Conservation (phyloP, 768 basidiomycete species). For the Tubosaeta sp. region DNA sequence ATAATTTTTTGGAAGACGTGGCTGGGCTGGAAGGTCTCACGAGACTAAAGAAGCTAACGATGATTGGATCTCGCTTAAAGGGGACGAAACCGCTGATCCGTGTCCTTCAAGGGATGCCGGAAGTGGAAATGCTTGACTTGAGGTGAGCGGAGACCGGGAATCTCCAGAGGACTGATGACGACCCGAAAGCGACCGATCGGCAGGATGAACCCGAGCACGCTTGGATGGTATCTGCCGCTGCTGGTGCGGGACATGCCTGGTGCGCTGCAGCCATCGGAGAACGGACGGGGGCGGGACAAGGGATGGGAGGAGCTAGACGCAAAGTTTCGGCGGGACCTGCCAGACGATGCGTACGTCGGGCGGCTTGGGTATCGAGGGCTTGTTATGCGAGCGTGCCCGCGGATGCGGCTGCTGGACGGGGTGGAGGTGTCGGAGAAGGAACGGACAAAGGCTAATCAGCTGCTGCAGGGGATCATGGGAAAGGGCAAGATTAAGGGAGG, state of each 20-base stretch:
- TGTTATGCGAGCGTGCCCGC: slow-evolving; percentile 70
- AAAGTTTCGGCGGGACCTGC: slow-evolving; percentile 85
- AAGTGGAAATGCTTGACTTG: slow-evolving; percentile 88
- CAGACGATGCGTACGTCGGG: slow-evolving; percentile 83
- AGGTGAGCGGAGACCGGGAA: slow-evolving; percentile 48
- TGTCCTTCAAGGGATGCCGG: slow-evolving; percentile 64
- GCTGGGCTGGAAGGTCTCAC: slow-evolving; percentile 63
- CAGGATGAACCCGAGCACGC: slow-evolving; percentile 95
- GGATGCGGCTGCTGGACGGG: slow-evolving; percentile 78
- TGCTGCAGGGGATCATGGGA: slow-evolving; percentile 56
- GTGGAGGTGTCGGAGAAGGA: slow-evolving; percentile 81
- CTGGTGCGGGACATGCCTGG: slow-evolving; percentile 67
- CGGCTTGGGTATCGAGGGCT: slow-evolving; percentile 88
- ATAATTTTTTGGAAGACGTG: slow-evolving; percentile 87
- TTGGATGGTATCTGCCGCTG: slow-evolving; percentile 93
- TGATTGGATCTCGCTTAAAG: slow-evolving; percentile 81
- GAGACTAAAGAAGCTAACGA: slow-evolving; percentile 76
- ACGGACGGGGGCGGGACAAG: slow-evolving; percentile 26
- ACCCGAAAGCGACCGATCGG: slow-evolving; percentile 26
- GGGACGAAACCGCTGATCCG: slow-evolving; percentile 71
- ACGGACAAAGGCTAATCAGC: slow-evolving; percentile 70
- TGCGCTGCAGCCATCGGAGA: slow-evolving; percentile 59
- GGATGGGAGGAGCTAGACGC: slow-evolving; percentile 54
- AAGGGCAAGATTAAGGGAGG: slow-evolving; percentile 35
- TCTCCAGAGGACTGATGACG: slow-evolving; percentile 13